Evolutionary conservation across 768 basidiomycete genomes (phyloP).

Genomic region (Lactifluus volemus): DNA sequence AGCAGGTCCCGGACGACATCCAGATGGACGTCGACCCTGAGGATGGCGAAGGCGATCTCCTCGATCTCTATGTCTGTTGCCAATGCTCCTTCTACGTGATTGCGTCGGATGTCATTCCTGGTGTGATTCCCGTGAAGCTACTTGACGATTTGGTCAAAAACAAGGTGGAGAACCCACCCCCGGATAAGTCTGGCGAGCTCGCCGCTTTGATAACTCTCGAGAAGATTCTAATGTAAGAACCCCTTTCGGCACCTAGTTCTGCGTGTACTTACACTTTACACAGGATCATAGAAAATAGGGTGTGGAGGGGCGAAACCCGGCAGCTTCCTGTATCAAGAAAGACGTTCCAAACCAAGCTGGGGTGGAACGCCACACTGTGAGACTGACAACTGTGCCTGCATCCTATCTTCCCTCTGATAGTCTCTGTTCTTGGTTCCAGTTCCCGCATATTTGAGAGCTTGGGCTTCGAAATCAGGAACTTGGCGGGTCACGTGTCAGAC

Average conservation of each 20-base stretch:
- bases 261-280: conserved; percentile 9
- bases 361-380: conserved; percentile 55
- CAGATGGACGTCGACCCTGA: conserved; percentile 26
- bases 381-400: conserved; percentile 20
- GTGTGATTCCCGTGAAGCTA: conserved; percentile 54
- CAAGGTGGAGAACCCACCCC: conserved; percentile 47
- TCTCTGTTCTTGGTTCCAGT: conserved; percentile 23
- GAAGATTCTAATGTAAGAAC: conserved; percentile 54
- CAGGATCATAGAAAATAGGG: conserved; percentile 66
- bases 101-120: conserved; percentile 61
- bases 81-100: conserved; percentile 73
- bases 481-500: conserved; percentile 26
- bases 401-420: background rate
- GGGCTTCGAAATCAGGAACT: conserved; percentile 29
- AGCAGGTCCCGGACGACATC: conserved; percentile 22
- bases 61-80: conserved; percentile 79
- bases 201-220: conserved; percentile 52
- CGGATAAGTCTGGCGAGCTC: conserved; percentile 45
- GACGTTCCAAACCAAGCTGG: conserved; percentile 55
- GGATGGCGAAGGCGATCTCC: conserved; percentile 42
- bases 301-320: conserved; percentile 64
- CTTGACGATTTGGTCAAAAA: conserved; percentile 58
- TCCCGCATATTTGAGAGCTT: conserved; percentile 34
- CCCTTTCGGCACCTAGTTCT: background rate
- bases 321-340: conserved; percentile 43